Conservation (phyloP, 1,284 basidiomycete genomes). For the Ustilago bromivora region DNA sequence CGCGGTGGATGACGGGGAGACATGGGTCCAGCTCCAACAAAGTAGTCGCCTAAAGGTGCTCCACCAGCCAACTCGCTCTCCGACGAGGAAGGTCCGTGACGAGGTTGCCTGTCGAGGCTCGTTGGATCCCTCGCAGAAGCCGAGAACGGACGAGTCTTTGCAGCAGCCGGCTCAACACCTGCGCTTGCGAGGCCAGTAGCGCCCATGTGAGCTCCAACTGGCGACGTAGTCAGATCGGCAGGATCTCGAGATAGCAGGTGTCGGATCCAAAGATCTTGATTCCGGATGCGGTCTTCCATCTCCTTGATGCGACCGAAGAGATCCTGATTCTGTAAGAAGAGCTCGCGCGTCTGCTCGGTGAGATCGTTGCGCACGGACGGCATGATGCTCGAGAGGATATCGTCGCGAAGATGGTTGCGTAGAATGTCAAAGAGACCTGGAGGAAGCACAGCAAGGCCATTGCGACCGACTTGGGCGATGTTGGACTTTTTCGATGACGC, state of each 20-base stretch:
- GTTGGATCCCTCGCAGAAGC: slow-evolving; percentile 14
- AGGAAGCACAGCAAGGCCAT: slow-evolving; percentile 50
- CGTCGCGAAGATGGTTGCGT: slow-evolving; percentile 48
- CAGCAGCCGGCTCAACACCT: slow-evolving; percentile 8
- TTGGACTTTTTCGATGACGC: slow-evolving; percentile 29
- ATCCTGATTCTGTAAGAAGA: slow-evolving; percentile 51
- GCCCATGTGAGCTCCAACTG: slow-evolving; percentile 20
- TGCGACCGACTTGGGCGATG: slow-evolving; percentile 48
- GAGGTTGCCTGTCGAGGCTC: slow-evolving; percentile 12
- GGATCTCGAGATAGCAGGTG: slow-evolving; percentile 42
- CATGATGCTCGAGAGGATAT: slow-evolving; percentile 50
- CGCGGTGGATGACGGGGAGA: slow-evolving; percentile 30
- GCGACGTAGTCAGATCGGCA: slow-evolving; percentile 22
- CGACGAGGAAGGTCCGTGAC: slow-evolving; percentile 12
- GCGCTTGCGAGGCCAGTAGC: slow-evolving; percentile 9
- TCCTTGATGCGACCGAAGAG: slow-evolving; percentile 44
- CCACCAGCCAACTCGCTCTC: slow-evolving; percentile 15
- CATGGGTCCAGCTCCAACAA: slow-evolving; percentile 18
- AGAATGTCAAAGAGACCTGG: slow-evolving; percentile 51
- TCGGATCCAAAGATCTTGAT: slow-evolving; percentile 48
- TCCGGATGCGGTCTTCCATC: slow-evolving; percentile 49
- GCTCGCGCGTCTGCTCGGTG: slow-evolving; percentile 51
- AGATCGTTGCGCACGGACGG: slow-evolving; percentile 47
- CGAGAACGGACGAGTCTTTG: slow-evolving; percentile 8
- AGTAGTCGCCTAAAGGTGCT: slow-evolving; percentile 13